Conservation (phyloP, 2,329 filamentous ascomycete species). For the Fusarium sublunatum region DNA sequence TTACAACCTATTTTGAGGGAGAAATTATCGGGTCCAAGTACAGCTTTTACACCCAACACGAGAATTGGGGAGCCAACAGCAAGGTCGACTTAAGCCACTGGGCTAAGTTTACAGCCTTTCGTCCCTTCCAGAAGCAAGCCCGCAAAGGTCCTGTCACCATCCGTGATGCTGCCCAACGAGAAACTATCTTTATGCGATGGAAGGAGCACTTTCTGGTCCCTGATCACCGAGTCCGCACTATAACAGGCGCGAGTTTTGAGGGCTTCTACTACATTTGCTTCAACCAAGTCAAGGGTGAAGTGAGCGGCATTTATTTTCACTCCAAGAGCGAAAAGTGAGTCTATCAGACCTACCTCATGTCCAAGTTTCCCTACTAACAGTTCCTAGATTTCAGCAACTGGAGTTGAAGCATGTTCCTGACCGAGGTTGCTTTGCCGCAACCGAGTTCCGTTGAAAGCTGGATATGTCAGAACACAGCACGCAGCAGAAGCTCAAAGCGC, state of each 20-base stretch:
- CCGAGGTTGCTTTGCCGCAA: conserved; percentile 81
- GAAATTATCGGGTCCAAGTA: conserved; percentile 97
- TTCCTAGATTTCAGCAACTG: conserved; percentile 84
- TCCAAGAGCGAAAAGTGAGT: conserved; percentile 96
- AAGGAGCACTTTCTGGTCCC: conserved; percentile 98
- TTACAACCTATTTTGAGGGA: conserved; percentile 98
- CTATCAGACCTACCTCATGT: background rate
- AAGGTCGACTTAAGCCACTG: conserved; percentile 95
- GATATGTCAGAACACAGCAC: background rate
- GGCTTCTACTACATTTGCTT: conserved; percentile 99
- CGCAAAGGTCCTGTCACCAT: conserved; percentile 66
- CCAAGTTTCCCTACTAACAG: conserved; percentile 4
- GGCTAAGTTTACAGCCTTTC: conserved; percentile 89
- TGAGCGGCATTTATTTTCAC: conserved; percentile 97
- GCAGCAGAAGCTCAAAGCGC: conserved; percentile 9
- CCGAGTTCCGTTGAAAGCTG: conserved; percentile 75
- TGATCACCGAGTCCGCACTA: conserved; percentile 90
- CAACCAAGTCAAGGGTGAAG: conserved; percentile 86
- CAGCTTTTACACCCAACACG: conserved; percentile 90
- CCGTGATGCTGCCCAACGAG: conserved; percentile 79
- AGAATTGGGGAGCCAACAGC: conserved; percentile 90
- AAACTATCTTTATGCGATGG: conserved; percentile 98
- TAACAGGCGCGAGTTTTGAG: conserved; percentile 95
- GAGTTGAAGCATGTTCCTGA: conserved; percentile 90
- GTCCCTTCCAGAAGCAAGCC: conserved; percentile 73